phyloP scores from a whole-genome alignment of 2,329 filamentous ascomycete genomes.

The Alternaria sp. region DNA sequence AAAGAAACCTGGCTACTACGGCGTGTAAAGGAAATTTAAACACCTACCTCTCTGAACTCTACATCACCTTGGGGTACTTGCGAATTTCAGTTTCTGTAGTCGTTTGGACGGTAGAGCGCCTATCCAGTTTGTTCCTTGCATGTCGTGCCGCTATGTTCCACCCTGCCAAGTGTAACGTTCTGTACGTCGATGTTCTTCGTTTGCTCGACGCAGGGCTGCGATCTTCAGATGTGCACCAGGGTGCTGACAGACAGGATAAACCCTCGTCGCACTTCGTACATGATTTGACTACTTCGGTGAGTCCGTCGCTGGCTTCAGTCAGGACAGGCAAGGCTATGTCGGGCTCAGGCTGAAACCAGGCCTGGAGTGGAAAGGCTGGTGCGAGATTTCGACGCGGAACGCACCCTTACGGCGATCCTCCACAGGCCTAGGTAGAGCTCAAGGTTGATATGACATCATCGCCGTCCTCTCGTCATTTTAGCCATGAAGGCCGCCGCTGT shows the following conservation, averaged over 20 bases:
- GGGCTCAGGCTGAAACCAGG: constrained; percentile 9
- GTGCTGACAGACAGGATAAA: not conserved
- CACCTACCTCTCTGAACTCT: not conserved
- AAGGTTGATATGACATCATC: constrained; percentile 37
- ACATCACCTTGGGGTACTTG: not conserved
- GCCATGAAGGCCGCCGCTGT: constrained; percentile 21
- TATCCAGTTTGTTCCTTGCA: not conserved
- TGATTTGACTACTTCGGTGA: constrained; percentile 5
- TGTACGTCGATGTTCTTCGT: not conserved
- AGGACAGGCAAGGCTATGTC: constrained; percentile 11
- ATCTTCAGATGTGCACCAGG: constrained; percentile 9
- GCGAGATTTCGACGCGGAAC: constrained; percentile 3
- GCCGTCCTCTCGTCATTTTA: constrained; percentile 32
- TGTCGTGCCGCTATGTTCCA: not conserved
- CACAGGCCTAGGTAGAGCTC: not conserved
- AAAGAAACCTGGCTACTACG: not conserved
- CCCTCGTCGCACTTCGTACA: constrained; percentile 1
- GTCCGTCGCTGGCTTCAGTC: not conserved
- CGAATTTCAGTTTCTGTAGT: not conserved
- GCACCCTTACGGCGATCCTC: constrained; percentile 24
- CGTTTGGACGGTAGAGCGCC: not conserved
- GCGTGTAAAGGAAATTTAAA: not conserved
- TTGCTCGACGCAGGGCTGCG: not conserved
- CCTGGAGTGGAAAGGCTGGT: constrained; percentile 14
- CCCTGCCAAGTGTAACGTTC: not conserved